Percentiles rank a stretch among this genome's conserved stretches.
phyloP scores from a whole-genome alignment of 306 rosid species.

The Vigna hirtella region DNA sequence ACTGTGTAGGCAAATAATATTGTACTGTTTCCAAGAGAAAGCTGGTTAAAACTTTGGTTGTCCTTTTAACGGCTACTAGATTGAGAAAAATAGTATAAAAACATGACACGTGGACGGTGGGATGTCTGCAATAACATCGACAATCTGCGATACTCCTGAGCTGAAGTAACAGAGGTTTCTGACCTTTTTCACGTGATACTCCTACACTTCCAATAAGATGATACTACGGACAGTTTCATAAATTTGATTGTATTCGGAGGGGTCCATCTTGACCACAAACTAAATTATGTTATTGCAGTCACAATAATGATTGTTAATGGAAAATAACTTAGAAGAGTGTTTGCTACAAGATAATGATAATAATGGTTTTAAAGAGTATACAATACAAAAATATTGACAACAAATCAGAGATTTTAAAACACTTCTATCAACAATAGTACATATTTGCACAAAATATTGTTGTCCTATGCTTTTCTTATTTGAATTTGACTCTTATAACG shows the following conservation, averaged over 20 bases:
- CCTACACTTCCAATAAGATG: constrained; percentile 27
- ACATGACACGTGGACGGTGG: constrained; percentile 62
- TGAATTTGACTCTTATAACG: too few relatives aligned
- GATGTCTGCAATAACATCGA: constrained; percentile 50
- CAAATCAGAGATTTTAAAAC: too few relatives aligned
- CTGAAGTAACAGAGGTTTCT: constrained; percentile 41
- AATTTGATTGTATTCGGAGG: constrained; percentile 43
- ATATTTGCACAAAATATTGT: too few relatives aligned
- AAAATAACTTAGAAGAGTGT: too few relatives aligned
- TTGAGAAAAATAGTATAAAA: background rate
- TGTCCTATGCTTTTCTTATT: too few relatives aligned
- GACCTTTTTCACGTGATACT: constrained; percentile 67
- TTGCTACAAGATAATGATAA: too few relatives aligned
- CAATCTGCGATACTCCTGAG: constrained; percentile 41
- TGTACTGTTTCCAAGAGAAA: constrained; percentile 44
- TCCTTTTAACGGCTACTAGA: constrained; percentile 63
- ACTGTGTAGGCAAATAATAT: constrained; percentile 19
- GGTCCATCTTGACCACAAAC: constrained; percentile 32
- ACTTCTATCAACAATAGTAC: too few relatives aligned
- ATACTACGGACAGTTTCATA: constrained; percentile 45
- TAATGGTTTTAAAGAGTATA: too few relatives aligned
- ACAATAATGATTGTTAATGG: background rate
- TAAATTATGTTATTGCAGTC: too few relatives aligned
- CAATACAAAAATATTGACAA: too few relatives aligned
- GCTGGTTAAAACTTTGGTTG: constrained; percentile 38